Evolutionary conservation across 2,329 filamentous ascomycete genomes (phyloP), one percentile per base, ranked within the genome.

Genomic region (Nothomitra cinnamomea): DNA sequence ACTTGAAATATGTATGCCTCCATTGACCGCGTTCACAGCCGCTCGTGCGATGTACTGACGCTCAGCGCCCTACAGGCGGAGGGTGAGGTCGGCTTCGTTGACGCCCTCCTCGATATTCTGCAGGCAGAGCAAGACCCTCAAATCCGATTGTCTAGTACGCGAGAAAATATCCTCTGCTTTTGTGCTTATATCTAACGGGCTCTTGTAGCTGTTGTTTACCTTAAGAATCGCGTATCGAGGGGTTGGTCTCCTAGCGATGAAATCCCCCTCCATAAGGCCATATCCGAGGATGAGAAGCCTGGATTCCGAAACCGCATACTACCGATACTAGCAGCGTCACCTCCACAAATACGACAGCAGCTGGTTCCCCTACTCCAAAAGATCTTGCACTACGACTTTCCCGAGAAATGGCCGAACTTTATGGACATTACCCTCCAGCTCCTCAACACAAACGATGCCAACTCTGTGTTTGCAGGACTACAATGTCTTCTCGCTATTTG

Each of bases 141-240:
- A 58, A 80, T 95, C 61, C 84, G 89, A 64, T 77, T 95, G 55
- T 90, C 90, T 57, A 87, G 90, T 96, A 84, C 64, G 82, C 72
- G 60, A 60, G 56, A 54, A 57, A 61, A 59, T 58, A 56, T 59
- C 60, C 57, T 56, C 61, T 57, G 36, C 58, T 42, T 59, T 57
- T 57, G 58, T 61, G 59, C 62, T 63, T 56, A 51, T 56, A 53
- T 42, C 36, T 45, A 25, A 8, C 38, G 17, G 15, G 4, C 25
- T 47, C 13, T 48, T 57, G 56, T 59, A 95, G 90, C 88, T 64
- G 89, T 90, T 65, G 87, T 98, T 62, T 98, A 96, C 71, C 80
- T 96, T 67, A 98, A 98, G 74, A 96, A 98, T 72, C 85, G 89
- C 66, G 85, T 96, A 67, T 90, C 85, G 67, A 85, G 89, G 65